Evolutionary conservation across 768 basidiomycete species (phyloP), one percentile per base, ranked within the genome.

Genomic region (Boletus speciosus): DNA sequence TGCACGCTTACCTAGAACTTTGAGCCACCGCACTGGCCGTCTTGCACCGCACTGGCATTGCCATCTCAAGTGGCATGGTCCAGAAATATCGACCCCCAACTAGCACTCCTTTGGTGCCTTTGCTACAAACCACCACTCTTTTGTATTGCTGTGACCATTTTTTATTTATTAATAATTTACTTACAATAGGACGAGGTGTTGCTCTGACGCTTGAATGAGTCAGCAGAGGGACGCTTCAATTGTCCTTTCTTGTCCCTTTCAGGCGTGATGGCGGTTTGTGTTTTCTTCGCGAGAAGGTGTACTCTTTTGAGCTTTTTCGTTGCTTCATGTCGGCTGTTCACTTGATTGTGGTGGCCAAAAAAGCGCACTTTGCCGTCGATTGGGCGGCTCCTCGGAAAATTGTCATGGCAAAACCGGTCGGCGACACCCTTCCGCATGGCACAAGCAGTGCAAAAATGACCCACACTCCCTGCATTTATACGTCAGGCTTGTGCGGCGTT

Each of bases 391-490:
- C 53, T 46, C 42, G 48, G 53, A 46, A 48, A 54, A 43, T 50
- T 47, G 32, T 16, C 32, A 35, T 40, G 48, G 41, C 51, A 49
- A 34, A 45, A 45, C 53, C 49, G 43, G 54, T 47, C 47, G 37
- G 50, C 42, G 52, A 39, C 40, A 23, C 19, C 21, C 49, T 41
- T 51, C 56, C 57, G 54, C 61, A 51, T 60, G 65, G 61, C 42
- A 54, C 51, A 60, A 57, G 67, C 66, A 23, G 66, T 67, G 66
- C 67, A 60, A 41, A 41, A 53, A 51, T 42, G 49, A 51, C 64
- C 52, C 59, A 56, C 62, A 57, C 51, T 47, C 49, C 37, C 54
- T 54, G 29, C 57, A 66, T 62, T 69, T 69, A 67, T 67, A 69
- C 56, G 50, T 41, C 45, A 49, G 34, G 53, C 25, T 31, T n/a